Evolutionary conservation across 176 grass and related monocot species (phyloP), one percentile per base, ranked within the genome.

Genomic region (Triticum turgidum): DNA sequence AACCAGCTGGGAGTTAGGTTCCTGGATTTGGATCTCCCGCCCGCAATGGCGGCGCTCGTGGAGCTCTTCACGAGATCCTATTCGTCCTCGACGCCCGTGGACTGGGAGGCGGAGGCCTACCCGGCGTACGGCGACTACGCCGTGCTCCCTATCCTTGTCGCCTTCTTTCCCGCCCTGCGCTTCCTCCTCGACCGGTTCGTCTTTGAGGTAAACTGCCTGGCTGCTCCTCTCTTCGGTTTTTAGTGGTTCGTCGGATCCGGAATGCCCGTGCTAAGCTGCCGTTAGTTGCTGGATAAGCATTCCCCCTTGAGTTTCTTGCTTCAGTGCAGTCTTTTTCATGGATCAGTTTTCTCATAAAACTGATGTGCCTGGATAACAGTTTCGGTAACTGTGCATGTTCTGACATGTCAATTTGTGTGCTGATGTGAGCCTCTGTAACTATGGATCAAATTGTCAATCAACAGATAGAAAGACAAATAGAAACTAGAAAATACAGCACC

Each of bases 131-230:
- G 87, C 27, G 93, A 98, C 87, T 98, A 92, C 86, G 69, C 54
- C 32, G 89, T 88, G 22, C 96, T 98, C 56, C 96, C 96, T 4
- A 88, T 98, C 49, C 89, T 98, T 69, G 88, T 88, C 65, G 76
- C 92, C 70, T 98, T 95, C 96, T 98, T 98, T 88, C 93, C 88
- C 15, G 87, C 91, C 29, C 58, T 95, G 54, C 88, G 96, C 49
- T 98, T 92, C 89, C 87, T 98, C 85, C 93, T 98, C 52, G 96
- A 95, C 89, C 87, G 89, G 45, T 86, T 95, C 77, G 84, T 95
- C 41, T 93, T 98, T 82, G 91, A 98, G 93, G 96, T 98, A 86
- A 80, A 51, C 68, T 75, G 72, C 27, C 2, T 69, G 73, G 71
- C 82, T 80, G 22, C 27, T 86, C 73, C 52, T 6, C 6, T 17